Percentiles rank a stretch among this genome's conserved stretches.
phyloP scores from a whole-genome alignment of 83 land plant species.

The Diphasiastrum complanatum region DNA sequence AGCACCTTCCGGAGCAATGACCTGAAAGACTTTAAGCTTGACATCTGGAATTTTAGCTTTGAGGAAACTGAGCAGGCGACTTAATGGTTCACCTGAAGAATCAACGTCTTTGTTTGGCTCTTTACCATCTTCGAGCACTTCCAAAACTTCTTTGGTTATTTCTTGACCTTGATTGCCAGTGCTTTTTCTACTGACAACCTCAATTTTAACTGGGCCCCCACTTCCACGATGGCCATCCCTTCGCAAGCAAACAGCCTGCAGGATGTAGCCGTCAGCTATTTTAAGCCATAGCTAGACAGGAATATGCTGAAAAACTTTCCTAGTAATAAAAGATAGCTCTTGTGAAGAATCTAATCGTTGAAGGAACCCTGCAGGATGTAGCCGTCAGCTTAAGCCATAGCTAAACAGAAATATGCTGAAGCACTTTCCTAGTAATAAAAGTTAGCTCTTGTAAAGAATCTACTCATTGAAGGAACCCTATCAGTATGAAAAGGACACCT shows the following conservation, averaged over 20 bases:
- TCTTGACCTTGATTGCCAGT: conserved; percentile 7
- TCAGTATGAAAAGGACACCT: conserved; percentile 39
- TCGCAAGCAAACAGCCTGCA: conserved; percentile 82
- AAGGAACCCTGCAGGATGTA: conserved; percentile 42
- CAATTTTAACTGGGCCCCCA: conserved; percentile 8
- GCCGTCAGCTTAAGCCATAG: background rate
- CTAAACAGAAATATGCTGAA: background rate
- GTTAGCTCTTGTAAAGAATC: background rate
- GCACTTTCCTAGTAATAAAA: no score
- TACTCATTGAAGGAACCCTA: background rate
- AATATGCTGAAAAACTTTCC: background rate
- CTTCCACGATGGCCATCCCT: conserved; percentile 29
- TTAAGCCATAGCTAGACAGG: background rate
- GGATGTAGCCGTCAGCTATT: background rate
- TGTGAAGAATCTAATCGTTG: conserved; percentile 19
- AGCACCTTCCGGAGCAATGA: conserved; percentile 27
- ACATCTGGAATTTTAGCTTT: conserved; percentile 74
- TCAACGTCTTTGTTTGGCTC: conserved; percentile 43
- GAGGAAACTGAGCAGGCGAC: conserved; percentile 50
- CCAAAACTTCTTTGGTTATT: conserved; percentile 16
- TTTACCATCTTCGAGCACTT: conserved; percentile 39
- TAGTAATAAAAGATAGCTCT: conserved; percentile 10
- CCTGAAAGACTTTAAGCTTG: conserved; percentile 59
- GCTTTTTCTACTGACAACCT: conserved; percentile 31
- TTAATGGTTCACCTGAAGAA: conserved; percentile 46